Evolutionary conservation across 306 rosid species (phyloP).

Genomic region (Begonia loranthoides): DNA sequence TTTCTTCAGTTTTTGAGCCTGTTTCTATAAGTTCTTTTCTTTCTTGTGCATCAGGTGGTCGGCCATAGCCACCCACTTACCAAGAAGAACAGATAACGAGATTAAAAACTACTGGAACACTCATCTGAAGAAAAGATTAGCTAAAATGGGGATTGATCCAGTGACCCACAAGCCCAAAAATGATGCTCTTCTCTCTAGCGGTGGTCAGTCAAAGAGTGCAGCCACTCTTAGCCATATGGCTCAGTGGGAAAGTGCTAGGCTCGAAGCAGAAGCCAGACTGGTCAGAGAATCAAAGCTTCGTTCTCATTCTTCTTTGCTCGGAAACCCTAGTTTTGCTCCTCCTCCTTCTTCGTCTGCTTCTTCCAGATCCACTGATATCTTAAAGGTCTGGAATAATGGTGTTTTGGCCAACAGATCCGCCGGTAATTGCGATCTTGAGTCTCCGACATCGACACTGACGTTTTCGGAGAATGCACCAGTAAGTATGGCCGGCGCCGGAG

Average conservation of each 20-base stretch:
- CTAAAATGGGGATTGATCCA: slow-evolving; percentile 97
- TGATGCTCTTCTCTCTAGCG: slow-evolving; percentile 46
- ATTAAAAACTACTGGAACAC: slow-evolving; percentile 98
- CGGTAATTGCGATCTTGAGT: slow-evolving; percentile 45
- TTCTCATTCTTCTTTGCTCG: slow-evolving; percentile 32
- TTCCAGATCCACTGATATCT: slow-evolving; percentile 22
- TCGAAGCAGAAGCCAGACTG: slow-evolving; percentile 94
- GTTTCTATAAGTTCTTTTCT: slow-evolving; percentile 8
- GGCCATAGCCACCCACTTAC: slow-evolving; percentile 97
- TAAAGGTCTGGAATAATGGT: slow-evolving; percentile 19
- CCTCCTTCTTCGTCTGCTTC: slow-evolving; percentile 31
- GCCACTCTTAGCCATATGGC: slow-evolving; percentile 96
- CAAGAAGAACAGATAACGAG: slow-evolving; percentile 93
- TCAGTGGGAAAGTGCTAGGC: slow-evolving; percentile 98
- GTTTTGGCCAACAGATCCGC: slow-evolving; percentile 15
- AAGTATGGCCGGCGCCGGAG: slow-evolving; percentile 12
- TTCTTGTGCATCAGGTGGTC: slow-evolving; percentile 63
- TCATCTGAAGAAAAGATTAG: slow-evolving; percentile 79
- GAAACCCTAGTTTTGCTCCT: slow-evolving; percentile 15
- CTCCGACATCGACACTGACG: slow-evolving; percentile 77
- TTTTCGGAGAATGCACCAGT: slow-evolving; percentile 44
- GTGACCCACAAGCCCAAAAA: slow-evolving; percentile 89
- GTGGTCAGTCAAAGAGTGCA: slow-evolving; percentile 70
- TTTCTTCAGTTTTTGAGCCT: slow-evolving; percentile 10
- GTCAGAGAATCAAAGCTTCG: slow-evolving; percentile 82